These are phyloP conservation scores for Neonectria magnoliae DNA, from an alignment of 2,329 filamentous ascomycete species.

Conservation along the genomic window DNA sequence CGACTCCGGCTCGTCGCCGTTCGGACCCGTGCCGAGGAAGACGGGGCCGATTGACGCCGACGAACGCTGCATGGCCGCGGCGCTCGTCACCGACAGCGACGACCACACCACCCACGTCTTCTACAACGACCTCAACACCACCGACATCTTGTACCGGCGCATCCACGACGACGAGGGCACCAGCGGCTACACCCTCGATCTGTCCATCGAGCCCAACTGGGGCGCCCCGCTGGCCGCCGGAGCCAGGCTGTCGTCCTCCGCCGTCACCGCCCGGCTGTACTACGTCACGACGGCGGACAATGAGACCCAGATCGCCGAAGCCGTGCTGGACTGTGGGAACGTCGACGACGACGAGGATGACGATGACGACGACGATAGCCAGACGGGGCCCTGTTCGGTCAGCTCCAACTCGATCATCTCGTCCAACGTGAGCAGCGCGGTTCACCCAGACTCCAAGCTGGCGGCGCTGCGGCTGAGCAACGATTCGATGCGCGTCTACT, in stretches of 20 bases:
- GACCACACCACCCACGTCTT: constrained; percentile 31
- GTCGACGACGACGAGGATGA: constrained; percentile 13
- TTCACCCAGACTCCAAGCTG: constrained; percentile 30
- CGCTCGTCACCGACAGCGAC: constrained; percentile 20
- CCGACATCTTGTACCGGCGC: constrained; percentile 28
- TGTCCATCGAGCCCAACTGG: constrained; percentile 31
- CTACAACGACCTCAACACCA: constrained; percentile 35
- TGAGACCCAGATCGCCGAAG: constrained; percentile 28
- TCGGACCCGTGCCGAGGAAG: constrained; percentile 15
- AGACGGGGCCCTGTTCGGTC: constrained; percentile 19
- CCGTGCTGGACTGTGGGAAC: constrained; percentile 25
- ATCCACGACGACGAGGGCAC: constrained; percentile 21
- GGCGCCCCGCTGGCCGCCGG: constrained; percentile 33
- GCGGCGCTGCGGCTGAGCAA: constrained; percentile 26
- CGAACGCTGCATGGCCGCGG: constrained; percentile 25
- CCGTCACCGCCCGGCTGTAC: constrained; percentile 24
- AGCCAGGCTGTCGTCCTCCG: constrained; percentile 11
- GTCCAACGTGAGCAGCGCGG: constrained; percentile 16
- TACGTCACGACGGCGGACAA: constrained; percentile 27
- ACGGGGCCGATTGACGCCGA: constrained; percentile 30
- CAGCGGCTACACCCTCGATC: constrained; percentile 22
- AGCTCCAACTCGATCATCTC: constrained; percentile 33
- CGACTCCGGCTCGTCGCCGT: neutral
- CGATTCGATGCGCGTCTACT: constrained; percentile 28
- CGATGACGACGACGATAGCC: neutral